Base-by-base conservation (phyloP, 345 rosid species). In the Laguncularia racemosa region DNA sequence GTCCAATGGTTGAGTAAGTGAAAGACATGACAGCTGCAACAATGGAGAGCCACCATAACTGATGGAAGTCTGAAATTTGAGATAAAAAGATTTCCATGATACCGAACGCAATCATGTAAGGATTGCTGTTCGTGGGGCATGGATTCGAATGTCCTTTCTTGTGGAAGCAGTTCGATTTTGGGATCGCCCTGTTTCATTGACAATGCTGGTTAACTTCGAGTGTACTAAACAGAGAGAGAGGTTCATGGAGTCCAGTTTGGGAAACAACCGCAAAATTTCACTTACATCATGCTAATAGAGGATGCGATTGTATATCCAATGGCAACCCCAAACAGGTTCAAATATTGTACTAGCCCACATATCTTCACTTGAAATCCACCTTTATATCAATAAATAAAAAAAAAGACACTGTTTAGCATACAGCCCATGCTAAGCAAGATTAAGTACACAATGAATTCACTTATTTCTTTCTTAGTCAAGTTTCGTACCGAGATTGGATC, bases 11-110 rank as follows among this genome's bases (percentile, higher is more conserved):
- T 1, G 97, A 89, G 83, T 89, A 89, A 54, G 99, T 83, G 73
- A 89, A 93, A 23, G 97, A 89, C 99, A 93, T 93, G 59, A 85
- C 81, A 6, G 99, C 96, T 4, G 91, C 99, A 9, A 89, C 79
- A 51, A 83, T 75, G 48, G 99, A 89, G 63, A 89, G 88, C 97
- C 97, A 89, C 86, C 86, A 83, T 44, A 93, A 68, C 73, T 83
- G 96, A 60, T 85, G 88, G 62, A 89, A 86, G 51, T 81, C 91
- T 14, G 89, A 95, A 63, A 89, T 89, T 63, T 89, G 97, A 12
- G 97, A 89, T 67, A 80, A 63, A 16, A 86, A 0, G 20, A 86
- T 75, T 58, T 89, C 73, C 2, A 63, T 45, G 12, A 86, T 19
- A 14, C 95, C 96, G 45, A 86, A 89, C 2, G 64, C 84, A 40